Evolutionary conservation across 192 early-diverging fungal species (phyloP).

Genomic region (Cladochytrium replicatum): DNA sequence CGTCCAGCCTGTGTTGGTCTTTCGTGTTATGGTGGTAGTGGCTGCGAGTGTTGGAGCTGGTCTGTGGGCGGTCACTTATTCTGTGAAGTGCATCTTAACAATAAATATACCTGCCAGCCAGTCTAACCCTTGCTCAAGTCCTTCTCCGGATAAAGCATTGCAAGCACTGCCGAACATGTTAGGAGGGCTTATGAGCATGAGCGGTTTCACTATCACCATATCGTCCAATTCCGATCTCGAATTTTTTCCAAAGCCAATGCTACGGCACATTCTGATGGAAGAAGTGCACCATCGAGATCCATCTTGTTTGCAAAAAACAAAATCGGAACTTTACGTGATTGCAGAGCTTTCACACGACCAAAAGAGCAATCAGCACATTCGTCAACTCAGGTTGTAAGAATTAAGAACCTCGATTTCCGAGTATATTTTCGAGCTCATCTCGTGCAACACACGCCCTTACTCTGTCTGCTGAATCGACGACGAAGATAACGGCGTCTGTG

Average conservation of each 20-base stretch:
- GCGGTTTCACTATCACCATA: slow-evolving; percentile 14
- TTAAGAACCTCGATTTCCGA: slow-evolving; percentile 17
- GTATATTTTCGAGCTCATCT: slow-evolving; percentile 24
- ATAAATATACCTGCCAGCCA: slow-evolving; percentile 25
- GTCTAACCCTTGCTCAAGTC: slow-evolving; percentile 22
- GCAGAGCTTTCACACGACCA: too few species aligned
- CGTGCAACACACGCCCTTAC: slow-evolving; percentile 22
- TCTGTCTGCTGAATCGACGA: slow-evolving; percentile 26
- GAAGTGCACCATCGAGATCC: slow-evolving; percentile 22
- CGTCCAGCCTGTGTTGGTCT: too few species aligned
- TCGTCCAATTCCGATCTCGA: slow-evolving; percentile 32
- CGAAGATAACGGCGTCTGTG: slow-evolving; percentile 32
- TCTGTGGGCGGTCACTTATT: too few species aligned
- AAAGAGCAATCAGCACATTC: too few species aligned
- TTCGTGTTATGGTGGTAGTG: too few species aligned
- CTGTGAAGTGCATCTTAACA: too few species aligned
- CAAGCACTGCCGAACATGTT: slow-evolving; percentile 9
- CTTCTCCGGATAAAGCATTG: slow-evolving; percentile 26
- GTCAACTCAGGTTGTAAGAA: too few species aligned
- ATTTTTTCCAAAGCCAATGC: slow-evolving; percentile 29
- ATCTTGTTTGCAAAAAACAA: slow-evolving; percentile 33
- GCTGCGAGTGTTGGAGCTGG: too few species aligned
- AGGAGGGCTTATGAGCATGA: background rate
- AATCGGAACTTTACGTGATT: slow-evolving; percentile 18
- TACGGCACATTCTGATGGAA: slow-evolving; percentile 19